Evolutionary conservation across 2,329 filamentous ascomycete genomes (phyloP).

Genomic region (Claviceps citrina): DNA sequence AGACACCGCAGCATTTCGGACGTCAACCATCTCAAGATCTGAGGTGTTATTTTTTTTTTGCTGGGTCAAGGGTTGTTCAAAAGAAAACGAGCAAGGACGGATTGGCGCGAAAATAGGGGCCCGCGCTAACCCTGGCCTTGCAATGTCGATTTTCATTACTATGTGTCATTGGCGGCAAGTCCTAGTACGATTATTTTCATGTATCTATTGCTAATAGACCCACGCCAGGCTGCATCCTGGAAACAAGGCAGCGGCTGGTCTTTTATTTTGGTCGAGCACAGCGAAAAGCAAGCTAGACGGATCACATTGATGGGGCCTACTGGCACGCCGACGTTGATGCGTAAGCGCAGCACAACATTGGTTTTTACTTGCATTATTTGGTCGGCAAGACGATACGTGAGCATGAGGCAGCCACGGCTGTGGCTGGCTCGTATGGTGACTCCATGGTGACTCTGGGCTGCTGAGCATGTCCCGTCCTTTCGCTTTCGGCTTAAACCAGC

Average conservation of each 20-base stretch:
- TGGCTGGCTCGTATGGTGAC: no score
- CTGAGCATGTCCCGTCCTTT: no score
- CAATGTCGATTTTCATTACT: not conserved
- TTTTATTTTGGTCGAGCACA: not conserved
- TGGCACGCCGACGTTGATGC: no score
- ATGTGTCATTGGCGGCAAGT: not conserved
- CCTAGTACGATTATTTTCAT: not conserved
- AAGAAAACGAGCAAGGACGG: constrained; percentile 30
- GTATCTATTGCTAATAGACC: not conserved
- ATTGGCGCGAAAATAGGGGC: constrained; percentile 17
- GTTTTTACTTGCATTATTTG: no score
- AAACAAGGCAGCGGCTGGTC: not conserved
- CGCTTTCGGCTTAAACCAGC: not conserved
- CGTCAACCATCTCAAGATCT: constrained; percentile 33
- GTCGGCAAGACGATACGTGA: no score
- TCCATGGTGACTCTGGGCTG: no score
- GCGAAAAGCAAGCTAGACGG: not conserved
- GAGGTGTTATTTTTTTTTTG: constrained; percentile 8
- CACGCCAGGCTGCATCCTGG: not conserved
- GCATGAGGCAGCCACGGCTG: no score
- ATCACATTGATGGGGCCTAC: not conserved
- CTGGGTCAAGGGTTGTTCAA: not conserved
- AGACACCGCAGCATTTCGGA: constrained; percentile 44
- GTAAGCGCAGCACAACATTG: no score
- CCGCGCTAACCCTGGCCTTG: constrained; percentile 29